Evolutionary conservation across 140 eudicot species (phyloP).

Genomic region (Cichorium intybus): DNA sequence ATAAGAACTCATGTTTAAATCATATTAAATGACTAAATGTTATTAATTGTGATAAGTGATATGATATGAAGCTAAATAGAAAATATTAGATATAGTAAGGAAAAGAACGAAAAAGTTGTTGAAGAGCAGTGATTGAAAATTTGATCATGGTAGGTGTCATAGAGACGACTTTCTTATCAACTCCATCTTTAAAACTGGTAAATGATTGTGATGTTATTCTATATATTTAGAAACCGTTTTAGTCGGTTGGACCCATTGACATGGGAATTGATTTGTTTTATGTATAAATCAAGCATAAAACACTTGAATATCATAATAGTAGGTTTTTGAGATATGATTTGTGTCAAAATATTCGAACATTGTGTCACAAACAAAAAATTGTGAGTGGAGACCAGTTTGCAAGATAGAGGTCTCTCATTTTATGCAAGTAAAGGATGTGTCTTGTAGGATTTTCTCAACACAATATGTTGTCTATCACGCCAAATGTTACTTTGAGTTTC

Average conservation of each 20-base stretch:
- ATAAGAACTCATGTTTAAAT: neutral
- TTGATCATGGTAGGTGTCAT: constrained; percentile 22
- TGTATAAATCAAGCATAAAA: neutral
- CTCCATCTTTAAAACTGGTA: constrained; percentile 20
- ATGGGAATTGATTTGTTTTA: neutral
- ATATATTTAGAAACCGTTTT: constrained; percentile 12
- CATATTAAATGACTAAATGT: neutral
- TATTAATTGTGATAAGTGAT: neutral
- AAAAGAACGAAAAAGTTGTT: constrained; percentile 3
- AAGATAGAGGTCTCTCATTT: neutral
- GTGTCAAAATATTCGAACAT: too few relatives aligned
- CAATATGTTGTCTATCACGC: neutral
- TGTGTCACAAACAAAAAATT: neutral
- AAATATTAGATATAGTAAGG: neutral
- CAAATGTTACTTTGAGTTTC: too few relatives aligned
- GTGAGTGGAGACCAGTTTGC: neutral
- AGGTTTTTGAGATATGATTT: neutral
- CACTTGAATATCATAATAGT: neutral
- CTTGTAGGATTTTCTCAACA: neutral
- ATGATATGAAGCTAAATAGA: neutral
- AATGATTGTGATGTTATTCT: constrained; percentile 25
- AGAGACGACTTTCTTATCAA: constrained; percentile 28
- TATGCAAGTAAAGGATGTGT: neutral
- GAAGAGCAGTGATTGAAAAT: constrained; percentile 6
- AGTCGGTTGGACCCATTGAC: constrained; percentile 13